Percentiles rank a stretch among this genome's conserved stretches.
phyloP scores from a whole-genome alignment of 1,284 basidiomycete species.

The Leccinum cinnamomeum region DNA sequence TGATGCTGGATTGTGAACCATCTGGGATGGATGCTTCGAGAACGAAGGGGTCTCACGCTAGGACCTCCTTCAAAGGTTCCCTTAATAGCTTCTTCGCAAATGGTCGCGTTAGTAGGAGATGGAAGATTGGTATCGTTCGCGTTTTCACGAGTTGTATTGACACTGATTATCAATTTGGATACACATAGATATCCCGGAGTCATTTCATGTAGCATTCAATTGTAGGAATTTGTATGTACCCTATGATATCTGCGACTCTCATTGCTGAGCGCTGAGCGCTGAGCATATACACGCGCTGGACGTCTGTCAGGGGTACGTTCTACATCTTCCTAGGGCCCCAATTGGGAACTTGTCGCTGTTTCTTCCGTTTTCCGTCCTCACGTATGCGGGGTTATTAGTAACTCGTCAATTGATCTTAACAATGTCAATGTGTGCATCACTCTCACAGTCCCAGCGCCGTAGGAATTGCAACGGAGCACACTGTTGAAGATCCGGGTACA shows the following conservation, averaged over 20 bases:
- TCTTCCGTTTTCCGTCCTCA: background rate
- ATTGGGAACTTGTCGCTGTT: background rate
- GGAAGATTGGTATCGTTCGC: background rate
- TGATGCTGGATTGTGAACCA: constrained; percentile 23
- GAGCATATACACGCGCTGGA: background rate
- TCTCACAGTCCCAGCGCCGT: background rate
- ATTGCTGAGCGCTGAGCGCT: background rate
- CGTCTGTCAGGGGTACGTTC: background rate
- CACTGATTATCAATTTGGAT: background rate
- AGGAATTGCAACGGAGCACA: background rate
- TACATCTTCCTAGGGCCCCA: background rate
- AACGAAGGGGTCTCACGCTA: background rate
- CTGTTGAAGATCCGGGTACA: background rate
- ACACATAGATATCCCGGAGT: constrained; percentile 1
- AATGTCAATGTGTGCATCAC: background rate
- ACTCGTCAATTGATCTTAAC: background rate
- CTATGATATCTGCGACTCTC: background rate
- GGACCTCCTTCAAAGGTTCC: background rate
- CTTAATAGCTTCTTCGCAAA: background rate
- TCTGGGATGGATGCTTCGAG: background rate
- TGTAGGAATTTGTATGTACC: background rate
- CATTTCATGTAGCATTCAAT: background rate
- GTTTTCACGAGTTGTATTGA: background rate
- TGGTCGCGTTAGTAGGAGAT: background rate
- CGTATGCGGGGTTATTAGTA: background rate